These are phyloP conservation scores for Maudiozyma serrabonitensis DNA, from an alignment of 805 yeast species.

Conservation along the genomic window DNA sequence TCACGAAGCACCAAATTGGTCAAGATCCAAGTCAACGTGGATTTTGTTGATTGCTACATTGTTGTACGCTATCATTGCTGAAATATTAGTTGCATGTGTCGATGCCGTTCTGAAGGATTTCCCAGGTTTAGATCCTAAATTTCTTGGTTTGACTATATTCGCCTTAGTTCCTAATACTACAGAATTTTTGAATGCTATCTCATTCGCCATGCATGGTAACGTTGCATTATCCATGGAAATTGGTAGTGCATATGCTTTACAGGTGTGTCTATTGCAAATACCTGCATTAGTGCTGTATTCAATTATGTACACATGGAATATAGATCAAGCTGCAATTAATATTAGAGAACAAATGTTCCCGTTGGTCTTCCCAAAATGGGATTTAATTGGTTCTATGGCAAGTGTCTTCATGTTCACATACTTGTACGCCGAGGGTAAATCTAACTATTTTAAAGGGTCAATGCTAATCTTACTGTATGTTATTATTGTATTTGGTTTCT, in stretches of 20 bases:
- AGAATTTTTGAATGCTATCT: slow-evolving; percentile 91
- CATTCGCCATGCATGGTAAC: slow-evolving; percentile 92
- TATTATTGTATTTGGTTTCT: slow-evolving; percentile 74
- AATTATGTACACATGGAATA: slow-evolving; percentile 37
- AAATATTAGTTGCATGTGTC: slow-evolving; percentile 84
- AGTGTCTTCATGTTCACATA: slow-evolving; percentile 87
- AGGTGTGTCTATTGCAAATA: slow-evolving; percentile 86
- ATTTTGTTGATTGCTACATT: slow-evolving; percentile 78
- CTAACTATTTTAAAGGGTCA: slow-evolving; percentile 92
- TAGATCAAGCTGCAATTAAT: slow-evolving; percentile 18
- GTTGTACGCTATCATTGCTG: slow-evolving; percentile 87
- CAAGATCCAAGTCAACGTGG: slow-evolving; percentile 69
- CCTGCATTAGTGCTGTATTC: slow-evolving; percentile 83
- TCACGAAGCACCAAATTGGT: slow-evolving; percentile 97
- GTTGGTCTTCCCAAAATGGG: slow-evolving; percentile 92
- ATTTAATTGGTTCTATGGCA: slow-evolving; percentile 71
- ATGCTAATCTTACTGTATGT: slow-evolving; percentile 71
- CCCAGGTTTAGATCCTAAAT: slow-evolving; percentile 75
- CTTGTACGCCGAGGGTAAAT: slow-evolving; percentile 92
- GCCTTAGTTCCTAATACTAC: slow-evolving; percentile 96
- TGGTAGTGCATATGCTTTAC: slow-evolving; percentile 94
- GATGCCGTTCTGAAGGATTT: slow-evolving; percentile 71
- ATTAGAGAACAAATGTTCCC: slow-evolving; percentile 44
- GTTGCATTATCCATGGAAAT: slow-evolving; percentile 96
- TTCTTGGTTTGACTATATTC: slow-evolving; percentile 86